phyloP scores from a whole-genome alignment of 106 monocot species.

The Platanthera guangdongensis region DNA sequence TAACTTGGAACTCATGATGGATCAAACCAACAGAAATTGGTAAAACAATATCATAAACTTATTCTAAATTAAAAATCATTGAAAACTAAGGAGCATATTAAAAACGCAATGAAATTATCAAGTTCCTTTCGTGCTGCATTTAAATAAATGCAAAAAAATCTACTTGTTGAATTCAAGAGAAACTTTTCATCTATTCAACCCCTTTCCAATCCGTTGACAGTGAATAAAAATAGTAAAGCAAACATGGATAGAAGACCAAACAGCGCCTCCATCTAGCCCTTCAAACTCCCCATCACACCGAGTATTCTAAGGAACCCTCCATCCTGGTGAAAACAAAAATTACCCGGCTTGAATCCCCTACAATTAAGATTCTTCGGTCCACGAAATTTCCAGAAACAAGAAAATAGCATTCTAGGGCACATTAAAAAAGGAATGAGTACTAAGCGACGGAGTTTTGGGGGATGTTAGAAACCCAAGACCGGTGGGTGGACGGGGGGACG shows the following conservation, averaged over 20 bases:
- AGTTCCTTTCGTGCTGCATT: background rate
- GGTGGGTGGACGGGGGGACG: too few species aligned
- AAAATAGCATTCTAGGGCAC: background rate
- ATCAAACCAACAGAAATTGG: background rate
- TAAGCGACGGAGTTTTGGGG: background rate
- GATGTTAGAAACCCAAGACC: background rate
- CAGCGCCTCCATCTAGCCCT: background rate
- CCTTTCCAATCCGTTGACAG: background rate
- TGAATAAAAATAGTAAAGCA: background rate
- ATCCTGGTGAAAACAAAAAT: background rate
- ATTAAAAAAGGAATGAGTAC: background rate
- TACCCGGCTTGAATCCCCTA: background rate
- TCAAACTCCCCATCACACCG: conserved; percentile 1
- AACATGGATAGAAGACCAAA: background rate
- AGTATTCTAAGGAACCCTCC: background rate
- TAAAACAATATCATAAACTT: background rate
- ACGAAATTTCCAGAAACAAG: background rate
- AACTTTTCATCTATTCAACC: background rate
- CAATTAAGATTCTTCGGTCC: background rate
- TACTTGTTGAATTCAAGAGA: background rate
- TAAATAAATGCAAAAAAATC: background rate
- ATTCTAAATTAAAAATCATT: background rate
- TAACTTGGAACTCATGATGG: background rate
- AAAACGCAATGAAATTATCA: background rate
- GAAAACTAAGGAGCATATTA: background rate